Evolutionary conservation across 495 filamentous ascomycete genomes (phyloP).

Genomic region (Neurospora africana): DNA sequence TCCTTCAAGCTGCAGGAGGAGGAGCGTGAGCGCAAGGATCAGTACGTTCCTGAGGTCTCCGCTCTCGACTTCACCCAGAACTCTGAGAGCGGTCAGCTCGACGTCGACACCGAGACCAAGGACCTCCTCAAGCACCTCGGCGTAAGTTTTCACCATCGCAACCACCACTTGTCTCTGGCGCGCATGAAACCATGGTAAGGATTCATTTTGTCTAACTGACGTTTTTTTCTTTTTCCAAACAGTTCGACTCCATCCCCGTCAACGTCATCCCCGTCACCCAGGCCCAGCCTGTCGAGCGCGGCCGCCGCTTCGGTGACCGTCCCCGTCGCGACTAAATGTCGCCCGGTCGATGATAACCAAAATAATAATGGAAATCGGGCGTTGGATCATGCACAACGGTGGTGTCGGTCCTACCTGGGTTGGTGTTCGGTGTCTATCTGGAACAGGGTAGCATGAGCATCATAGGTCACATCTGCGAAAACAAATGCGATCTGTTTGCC

Average conservation of each 20-base stretch:
- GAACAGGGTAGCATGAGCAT: constrained; percentile 32
- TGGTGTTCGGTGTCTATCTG: constrained; percentile 36
- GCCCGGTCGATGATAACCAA: constrained; percentile 6
- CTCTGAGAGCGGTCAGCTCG: constrained; percentile 81
- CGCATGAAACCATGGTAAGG: neutral
- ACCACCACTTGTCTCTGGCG: neutral
- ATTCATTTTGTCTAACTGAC: constrained; percentile 11
- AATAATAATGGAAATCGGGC: constrained; percentile 2
- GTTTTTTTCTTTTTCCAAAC: constrained; percentile 8
- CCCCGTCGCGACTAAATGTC: constrained; percentile 34
- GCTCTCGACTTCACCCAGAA: constrained; percentile 93
- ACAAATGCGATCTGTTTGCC: constrained; percentile 45
- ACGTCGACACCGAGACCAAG: constrained; percentile 95
- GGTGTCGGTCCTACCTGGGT: constrained; percentile 6
- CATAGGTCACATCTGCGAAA: constrained; percentile 30
- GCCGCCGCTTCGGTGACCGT: constrained; percentile 43
- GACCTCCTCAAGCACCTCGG: constrained; percentile 95
- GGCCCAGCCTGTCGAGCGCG: constrained; percentile 73
- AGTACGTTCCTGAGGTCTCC: constrained; percentile 98
- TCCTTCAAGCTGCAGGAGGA: constrained; percentile 99
- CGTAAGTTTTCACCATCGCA: constrained; percentile 50
- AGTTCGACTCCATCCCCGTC: constrained; percentile 97
- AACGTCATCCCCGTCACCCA: constrained; percentile 83
- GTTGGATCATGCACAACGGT: neutral
- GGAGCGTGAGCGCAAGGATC: constrained; percentile 99